phyloP scores from a whole-genome alignment of 2,329 filamentous ascomycete genomes.

The Colletotrichum camelliae region DNA sequence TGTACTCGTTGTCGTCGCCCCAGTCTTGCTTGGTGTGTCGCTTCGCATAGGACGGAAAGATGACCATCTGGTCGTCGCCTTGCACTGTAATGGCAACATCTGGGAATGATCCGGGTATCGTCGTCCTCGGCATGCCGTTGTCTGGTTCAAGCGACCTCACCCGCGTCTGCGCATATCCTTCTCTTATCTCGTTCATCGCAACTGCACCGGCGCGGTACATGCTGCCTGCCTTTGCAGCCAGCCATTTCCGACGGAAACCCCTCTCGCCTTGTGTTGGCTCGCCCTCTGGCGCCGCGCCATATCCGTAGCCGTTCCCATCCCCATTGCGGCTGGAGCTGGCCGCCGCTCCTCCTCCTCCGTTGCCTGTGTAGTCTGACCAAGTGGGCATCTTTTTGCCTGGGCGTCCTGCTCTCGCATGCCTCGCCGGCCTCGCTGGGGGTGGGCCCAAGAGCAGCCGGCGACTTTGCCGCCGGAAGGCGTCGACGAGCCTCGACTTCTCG shows the following conservation, averaged over 20 bases:
- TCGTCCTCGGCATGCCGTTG: constrained; percentile 38
- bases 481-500: constrained; percentile 52
- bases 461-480: constrained; percentile 45
- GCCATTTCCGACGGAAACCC: constrained; percentile 77
- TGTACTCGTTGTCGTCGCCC: constrained; percentile 32
- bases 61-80: constrained; percentile 88
- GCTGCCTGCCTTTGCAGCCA: constrained; percentile 69
- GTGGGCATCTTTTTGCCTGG: constrained; percentile 27
- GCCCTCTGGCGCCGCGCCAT: constrained; percentile 31
- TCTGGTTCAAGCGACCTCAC: constrained; percentile 39
- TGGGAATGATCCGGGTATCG: constrained; percentile 80
- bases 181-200: constrained; percentile 63
- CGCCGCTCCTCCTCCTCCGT: constrained; percentile 11
- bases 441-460: constrained; percentile 52
- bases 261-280: constrained; percentile 54
- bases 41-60: constrained; percentile 94
- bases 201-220: constrained; percentile 62
- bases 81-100: constrained; percentile 81
- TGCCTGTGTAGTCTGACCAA: constrained; percentile 19
- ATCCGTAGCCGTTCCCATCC: constrained; percentile 33
- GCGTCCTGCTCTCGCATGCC: constrained; percentile 33
- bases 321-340: neutral
- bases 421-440: constrained; percentile 29
- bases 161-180: constrained; percentile 63
- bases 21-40: constrained; percentile 63